Conservation (phyloP, 1,284 basidiomycete species). For the Wolfiporia cocos region DNA sequence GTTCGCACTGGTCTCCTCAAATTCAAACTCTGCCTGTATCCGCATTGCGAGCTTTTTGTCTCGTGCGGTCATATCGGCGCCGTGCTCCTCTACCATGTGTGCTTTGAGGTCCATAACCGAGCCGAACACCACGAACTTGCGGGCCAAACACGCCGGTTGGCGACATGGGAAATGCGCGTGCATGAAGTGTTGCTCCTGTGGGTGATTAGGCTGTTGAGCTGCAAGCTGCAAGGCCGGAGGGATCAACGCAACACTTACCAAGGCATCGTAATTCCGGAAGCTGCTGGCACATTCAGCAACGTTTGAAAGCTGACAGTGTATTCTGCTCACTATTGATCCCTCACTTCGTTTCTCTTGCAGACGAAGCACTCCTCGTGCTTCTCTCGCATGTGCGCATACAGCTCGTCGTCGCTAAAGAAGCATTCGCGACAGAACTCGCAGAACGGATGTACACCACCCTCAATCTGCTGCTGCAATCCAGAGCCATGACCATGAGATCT, state of each 20-base stretch:
- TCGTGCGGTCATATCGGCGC: conserved; percentile 70
- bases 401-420: conserved; percentile 88
- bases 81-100: conserved; percentile 87
- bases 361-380: conserved; percentile 96
- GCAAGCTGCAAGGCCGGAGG: too few relatives aligned
- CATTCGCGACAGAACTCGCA: conserved; percentile 90
- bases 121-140: conserved; percentile 94
- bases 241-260: conserved; percentile 40
- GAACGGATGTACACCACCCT: conserved; percentile 73
- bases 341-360: conserved; percentile 77
- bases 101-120: conserved; percentile 87
- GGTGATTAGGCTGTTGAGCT: conserved; percentile 1
- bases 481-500: conserved; percentile 37
- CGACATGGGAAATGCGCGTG: conserved; percentile 75
- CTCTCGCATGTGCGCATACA: conserved; percentile 94
- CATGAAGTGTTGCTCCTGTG: conserved; percentile 66
- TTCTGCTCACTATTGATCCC: conserved; percentile 78
- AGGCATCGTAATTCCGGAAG: conserved; percentile 71
- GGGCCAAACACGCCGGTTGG: conserved; percentile 70
- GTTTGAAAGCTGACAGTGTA: conserved; percentile 2
- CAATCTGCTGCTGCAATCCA: conserved; percentile 43
- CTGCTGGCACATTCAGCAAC: conserved; percentile 32
- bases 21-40: conserved; percentile 77
- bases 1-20: conserved; percentile 47
- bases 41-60: conserved; percentile 78